Conservation (phyloP, 768 basidiomycete species). For the Multifurca ochricompacta region DNA sequence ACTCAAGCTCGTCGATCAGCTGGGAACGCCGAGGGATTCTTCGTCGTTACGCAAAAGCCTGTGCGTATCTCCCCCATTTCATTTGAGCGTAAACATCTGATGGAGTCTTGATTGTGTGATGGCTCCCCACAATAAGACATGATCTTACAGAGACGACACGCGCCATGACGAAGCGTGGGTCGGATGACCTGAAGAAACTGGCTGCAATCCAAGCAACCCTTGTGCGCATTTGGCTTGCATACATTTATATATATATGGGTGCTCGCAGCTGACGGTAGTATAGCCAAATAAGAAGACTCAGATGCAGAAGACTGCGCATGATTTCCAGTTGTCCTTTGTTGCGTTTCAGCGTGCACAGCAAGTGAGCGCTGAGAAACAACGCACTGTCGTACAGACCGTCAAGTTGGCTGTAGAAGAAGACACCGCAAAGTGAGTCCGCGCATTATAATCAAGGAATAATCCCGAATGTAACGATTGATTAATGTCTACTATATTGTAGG, state of each 20-base stretch:
- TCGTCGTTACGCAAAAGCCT: constrained; percentile 72
- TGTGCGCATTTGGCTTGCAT: constrained; percentile 34
- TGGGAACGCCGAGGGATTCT: constrained; percentile 80
- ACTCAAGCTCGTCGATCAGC: constrained; percentile 90
- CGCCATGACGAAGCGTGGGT: constrained; percentile 89
- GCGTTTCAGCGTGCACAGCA: constrained; percentile 91
- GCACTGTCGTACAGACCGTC: constrained; percentile 81
- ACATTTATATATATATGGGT: not conserved
- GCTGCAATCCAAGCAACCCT: constrained; percentile 55
- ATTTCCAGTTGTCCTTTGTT: constrained; percentile 81
- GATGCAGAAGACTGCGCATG: constrained; percentile 88
- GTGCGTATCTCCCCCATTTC: constrained; percentile 43
- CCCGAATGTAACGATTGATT: not conserved
- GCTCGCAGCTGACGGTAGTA: not conserved
- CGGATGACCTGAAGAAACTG: constrained; percentile 87
- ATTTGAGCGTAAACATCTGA: not conserved
- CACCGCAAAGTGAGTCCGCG: constrained; percentile 27
- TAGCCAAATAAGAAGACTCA: constrained; percentile 77
- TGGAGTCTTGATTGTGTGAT: not conserved
- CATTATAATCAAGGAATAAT: not conserved
- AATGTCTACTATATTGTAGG: not conserved
- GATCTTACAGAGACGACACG: constrained; percentile 92
- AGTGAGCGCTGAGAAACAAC: constrained; percentile 81
- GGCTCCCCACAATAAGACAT: constrained; percentile 47
- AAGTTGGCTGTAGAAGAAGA: constrained; percentile 81